These are phyloP conservation scores for Noccaea bulbosa DNA, from an alignment of 345 rosid species.

Conservation along the genomic window DNA sequence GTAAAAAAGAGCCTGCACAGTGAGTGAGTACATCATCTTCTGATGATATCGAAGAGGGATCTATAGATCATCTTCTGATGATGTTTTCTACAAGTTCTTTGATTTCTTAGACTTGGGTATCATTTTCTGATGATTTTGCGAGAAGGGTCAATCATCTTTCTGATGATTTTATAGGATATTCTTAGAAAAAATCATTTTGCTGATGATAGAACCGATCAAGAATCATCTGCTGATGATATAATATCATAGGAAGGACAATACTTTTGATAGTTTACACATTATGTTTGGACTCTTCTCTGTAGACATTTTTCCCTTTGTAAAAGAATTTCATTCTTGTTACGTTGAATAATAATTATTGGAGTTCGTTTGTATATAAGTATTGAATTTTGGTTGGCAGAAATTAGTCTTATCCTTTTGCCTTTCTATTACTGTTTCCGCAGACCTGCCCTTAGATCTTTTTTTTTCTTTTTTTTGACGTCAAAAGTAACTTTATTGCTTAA, in stretches of 20 bases:
- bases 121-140: constrained; percentile 36
- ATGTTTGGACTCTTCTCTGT: constrained; percentile 4
- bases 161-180: constrained; percentile 34
- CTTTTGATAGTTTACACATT: constrained; percentile 27
- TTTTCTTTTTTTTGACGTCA: too few species aligned
- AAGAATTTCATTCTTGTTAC: constrained; percentile 19
- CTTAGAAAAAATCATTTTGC: constrained; percentile 17
- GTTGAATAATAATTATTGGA: constrained; percentile 19
- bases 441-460: background rate
- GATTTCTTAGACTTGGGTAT: constrained; percentile 20
- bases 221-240: constrained; percentile 35
- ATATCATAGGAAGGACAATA: constrained; percentile 7
- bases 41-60: constrained; percentile 28
- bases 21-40: constrained; percentile 40
- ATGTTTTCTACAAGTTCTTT: constrained; percentile 17
- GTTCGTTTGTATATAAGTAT: background rate
- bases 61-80: constrained; percentile 36
- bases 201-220: constrained; percentile 35
- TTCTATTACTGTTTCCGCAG: background rate
- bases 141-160: constrained; percentile 33
- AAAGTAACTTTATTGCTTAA: too few species aligned
- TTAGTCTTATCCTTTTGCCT: background rate
- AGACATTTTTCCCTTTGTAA: constrained; percentile 13
- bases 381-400: background rate
- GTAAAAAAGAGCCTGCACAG: constrained; percentile 18